Base-by-base conservation (phyloP, 495 filamentous ascomycete species). In the Daldinia decipiens region DNA sequence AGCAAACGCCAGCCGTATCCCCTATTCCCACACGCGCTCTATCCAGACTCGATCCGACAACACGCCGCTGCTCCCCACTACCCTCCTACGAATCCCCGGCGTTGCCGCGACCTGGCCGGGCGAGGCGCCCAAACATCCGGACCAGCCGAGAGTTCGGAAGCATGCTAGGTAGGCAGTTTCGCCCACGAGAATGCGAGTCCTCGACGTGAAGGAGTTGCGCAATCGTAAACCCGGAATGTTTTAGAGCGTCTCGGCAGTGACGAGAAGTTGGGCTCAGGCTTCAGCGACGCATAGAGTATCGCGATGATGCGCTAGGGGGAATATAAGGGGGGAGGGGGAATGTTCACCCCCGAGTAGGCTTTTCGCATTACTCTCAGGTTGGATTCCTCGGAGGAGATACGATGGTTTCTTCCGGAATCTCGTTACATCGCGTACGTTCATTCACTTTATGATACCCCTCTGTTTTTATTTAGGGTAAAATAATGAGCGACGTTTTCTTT, bases 11-110 rank as follows among this genome's bases (percentile, higher is more conserved):
- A 67, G 47, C 59, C 54, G 13, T 2, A 6, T 45, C 0, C 66
- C 66, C 34, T 51, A 15, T 0, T 29, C 31, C 24, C 72, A 71
- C 43, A 57, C 54, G 27, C 62, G 63, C 29, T n/a, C 13, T 15
- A 38, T 61, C 5, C 47, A 69, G 8, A 59, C 61, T 9, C 34
- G 40, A 7, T 2, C 52, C 8, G 39, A 57, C 7, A 26, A 7
- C 58, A n/a, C 31, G 2, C 17, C 29, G 29, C 58, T n/a, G 15
- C 52, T 27, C 9, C 47, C 67, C 5, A 67, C 65, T 4, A 63
- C 72, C 0, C 67, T 68, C 9, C 17, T 76, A 4, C 54, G 74
- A 56, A 57, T 74, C 21, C 65, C 57, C n/a, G 62, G 58, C 15
- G 39, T 61, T 1, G 26, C 68, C 11, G 21, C 71, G 1, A 74